Conservation (phyloP, 176 grass and related monocot genomes). For the Puya raimondii region DNA sequence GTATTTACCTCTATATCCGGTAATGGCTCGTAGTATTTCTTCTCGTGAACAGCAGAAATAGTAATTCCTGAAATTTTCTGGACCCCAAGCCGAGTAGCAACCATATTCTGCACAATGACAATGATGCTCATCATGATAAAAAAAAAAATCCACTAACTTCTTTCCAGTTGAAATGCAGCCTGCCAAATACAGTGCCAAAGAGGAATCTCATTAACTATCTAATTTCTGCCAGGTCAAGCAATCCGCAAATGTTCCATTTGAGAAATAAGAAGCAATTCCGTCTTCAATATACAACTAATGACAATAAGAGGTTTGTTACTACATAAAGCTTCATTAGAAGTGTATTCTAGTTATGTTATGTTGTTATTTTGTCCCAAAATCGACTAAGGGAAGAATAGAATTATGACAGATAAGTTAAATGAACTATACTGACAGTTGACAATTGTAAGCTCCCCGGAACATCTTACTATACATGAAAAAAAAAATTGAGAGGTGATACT, state of each 20-base stretch:
- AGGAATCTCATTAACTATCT: not conserved
- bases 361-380: too few species aligned
- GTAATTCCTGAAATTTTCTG: constrained; percentile 92
- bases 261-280: too few species aligned
- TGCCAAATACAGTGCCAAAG: not conserved
- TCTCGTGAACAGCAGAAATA: constrained; percentile 66
- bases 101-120: constrained; percentile 58
- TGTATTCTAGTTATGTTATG: too few species aligned
- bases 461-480: too few species aligned
- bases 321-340: too few species aligned
- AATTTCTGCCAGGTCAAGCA: not conserved
- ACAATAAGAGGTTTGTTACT: not conserved
- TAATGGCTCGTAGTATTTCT: constrained; percentile 79
- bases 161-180: not conserved
- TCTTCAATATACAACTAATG: too few species aligned
- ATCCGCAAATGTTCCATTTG: not conserved
- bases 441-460: too few species aligned
- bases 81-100: constrained; percentile 75
- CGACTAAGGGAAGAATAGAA: too few species aligned
- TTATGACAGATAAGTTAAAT: too few species aligned
- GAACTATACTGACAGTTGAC: too few species aligned
- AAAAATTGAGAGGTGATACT: too few species aligned
- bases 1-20: constrained; percentile 70
- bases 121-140: constrained; percentile 16
- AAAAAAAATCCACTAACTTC: not conserved